Evolutionary conservation across 2,329 filamentous ascomycete genomes (phyloP).

Genomic region (Sporothrix schenckii): DNA sequence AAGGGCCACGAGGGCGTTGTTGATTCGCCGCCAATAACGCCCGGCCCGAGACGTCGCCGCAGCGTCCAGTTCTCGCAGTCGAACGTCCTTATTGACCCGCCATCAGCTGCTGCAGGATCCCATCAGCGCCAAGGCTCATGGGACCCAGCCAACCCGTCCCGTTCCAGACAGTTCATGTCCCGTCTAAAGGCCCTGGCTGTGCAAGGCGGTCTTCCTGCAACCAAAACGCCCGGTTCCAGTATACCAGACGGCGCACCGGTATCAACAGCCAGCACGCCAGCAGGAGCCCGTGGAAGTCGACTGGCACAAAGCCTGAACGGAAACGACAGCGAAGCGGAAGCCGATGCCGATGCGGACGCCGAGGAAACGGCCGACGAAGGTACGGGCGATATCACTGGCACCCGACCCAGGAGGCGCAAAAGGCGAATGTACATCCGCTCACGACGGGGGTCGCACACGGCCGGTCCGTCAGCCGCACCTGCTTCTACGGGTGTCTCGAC

Average conservation of each 20-base stretch:
- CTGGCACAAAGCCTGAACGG: constrained; percentile 41
- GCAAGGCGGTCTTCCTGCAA: constrained; percentile 52
- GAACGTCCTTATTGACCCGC: constrained; percentile 53
- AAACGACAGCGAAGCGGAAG: constrained; percentile 68
- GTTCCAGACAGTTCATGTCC: constrained; percentile 72
- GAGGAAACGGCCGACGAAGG: constrained; percentile 85
- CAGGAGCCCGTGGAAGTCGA: constrained; percentile 47
- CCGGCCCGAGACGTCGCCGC: constrained; percentile 49
- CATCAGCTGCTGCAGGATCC: background rate
- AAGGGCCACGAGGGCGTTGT: background rate
- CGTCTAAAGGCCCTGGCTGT: constrained; percentile 75
- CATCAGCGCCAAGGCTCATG: constrained; percentile 61
- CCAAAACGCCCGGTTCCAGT: constrained; percentile 45
- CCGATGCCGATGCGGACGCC: constrained; percentile 62
- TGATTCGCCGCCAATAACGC: constrained; percentile 32
- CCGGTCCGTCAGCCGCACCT: constrained; percentile 56
- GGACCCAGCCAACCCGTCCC: constrained; percentile 64
- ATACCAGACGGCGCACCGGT: constrained; percentile 40
- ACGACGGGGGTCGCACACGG: constrained; percentile 44
- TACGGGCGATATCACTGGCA: constrained; percentile 49
- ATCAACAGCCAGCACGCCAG: constrained; percentile 55
- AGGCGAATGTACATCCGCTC: constrained; percentile 58
- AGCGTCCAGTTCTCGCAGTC: constrained; percentile 77
- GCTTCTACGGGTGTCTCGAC: constrained; percentile 44
- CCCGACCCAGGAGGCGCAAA: constrained; percentile 64